phyloP scores from a whole-genome alignment of 164 flowering plant species.

The Aristolochia contorta region DNA sequence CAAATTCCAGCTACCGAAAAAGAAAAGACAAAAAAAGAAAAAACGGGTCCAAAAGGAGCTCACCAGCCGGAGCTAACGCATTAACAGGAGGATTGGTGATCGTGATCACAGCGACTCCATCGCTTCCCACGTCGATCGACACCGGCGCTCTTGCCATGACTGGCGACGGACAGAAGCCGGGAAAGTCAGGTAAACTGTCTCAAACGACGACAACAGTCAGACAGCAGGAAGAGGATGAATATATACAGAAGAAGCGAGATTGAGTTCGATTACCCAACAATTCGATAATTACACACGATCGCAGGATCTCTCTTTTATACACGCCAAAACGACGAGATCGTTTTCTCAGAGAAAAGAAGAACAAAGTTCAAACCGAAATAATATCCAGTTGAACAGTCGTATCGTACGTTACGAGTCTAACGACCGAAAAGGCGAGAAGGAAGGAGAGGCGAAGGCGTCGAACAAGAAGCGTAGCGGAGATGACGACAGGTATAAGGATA shows the following conservation, averaged over 20 bases:
- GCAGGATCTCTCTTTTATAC: too few relatives aligned
- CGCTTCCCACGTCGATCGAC: slow-evolving; percentile 28
- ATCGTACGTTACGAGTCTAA: too few relatives aligned
- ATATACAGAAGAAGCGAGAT: neutral
- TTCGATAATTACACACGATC: neutral
- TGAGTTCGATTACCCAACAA: neutral
- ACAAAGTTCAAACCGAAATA: too few relatives aligned
- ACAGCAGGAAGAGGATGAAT: neutral
- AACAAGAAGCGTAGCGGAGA: too few relatives aligned
- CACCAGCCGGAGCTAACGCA: slow-evolving; percentile 53
- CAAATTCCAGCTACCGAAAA: neutral
- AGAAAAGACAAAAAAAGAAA: neutral
- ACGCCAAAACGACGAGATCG: too few relatives aligned
- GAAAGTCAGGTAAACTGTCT: too few relatives aligned
- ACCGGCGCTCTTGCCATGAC: neutral
- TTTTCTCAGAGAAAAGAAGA: too few relatives aligned
- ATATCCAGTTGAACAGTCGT: too few relatives aligned
- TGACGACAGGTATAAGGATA: too few relatives aligned
- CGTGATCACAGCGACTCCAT: slow-evolving; percentile 80
- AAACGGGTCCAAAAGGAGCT: neutral
- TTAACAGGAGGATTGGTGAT: slow-evolving; percentile 84
- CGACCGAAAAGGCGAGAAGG: too few relatives aligned
- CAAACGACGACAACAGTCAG: too few relatives aligned
- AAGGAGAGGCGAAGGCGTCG: too few relatives aligned
- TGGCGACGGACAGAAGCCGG: neutral